Evolutionary conservation across 495 filamentous ascomycete genomes (phyloP), one percentile per base, ranked within the genome.

Genomic region (Xylaria nigripes): DNA sequence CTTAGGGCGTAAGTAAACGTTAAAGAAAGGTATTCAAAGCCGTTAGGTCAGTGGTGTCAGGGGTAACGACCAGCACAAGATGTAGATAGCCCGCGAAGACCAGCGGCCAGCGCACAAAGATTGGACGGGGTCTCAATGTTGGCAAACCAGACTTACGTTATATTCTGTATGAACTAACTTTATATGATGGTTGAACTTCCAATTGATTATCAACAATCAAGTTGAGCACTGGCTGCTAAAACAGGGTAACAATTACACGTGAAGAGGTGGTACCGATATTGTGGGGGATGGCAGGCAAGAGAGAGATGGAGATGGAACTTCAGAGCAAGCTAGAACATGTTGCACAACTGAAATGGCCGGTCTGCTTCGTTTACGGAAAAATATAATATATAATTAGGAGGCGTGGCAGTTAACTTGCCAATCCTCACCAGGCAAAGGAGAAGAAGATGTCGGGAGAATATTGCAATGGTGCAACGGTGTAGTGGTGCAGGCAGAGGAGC

Each of bases 261-360:
- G 56, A 30, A 63, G 48, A 47, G 62, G 61, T 59, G 61, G 48
- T 51, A 66, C 63, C 63, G 54, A 46, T 51, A 66, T 58, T 50
- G 58, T 51, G 55, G 61, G 50, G 55, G 61, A 45, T 50, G 36
- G 55, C 52, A 43, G n/a, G n/a, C n/a, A n/a, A n/a, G n/a, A n/a
- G n/a, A n/a, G n/a, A n/a, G 50, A 45, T 58, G 40, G 49, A 51
- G 30, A 27, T 45, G 42, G 30, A 48, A 55, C 50, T 52, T 29
- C 40, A 50, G 50, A 41, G 42, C 41, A 57, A 58, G 51, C 61
- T 66, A 66, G 61, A 66, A 66, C 64, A 66, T 66, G 61, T 56
- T 66, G 64, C 54, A 61, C 50, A 46, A 24, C 16, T 36, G 29
- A 52, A 49, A 49, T 24, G 47, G 52, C 43, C 53, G 32, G 54